Evolutionary conservation across 495 filamentous ascomycete species (phyloP), one percentile per base, ranked within the genome.

Genomic region (Penicillium angulare): DNA sequence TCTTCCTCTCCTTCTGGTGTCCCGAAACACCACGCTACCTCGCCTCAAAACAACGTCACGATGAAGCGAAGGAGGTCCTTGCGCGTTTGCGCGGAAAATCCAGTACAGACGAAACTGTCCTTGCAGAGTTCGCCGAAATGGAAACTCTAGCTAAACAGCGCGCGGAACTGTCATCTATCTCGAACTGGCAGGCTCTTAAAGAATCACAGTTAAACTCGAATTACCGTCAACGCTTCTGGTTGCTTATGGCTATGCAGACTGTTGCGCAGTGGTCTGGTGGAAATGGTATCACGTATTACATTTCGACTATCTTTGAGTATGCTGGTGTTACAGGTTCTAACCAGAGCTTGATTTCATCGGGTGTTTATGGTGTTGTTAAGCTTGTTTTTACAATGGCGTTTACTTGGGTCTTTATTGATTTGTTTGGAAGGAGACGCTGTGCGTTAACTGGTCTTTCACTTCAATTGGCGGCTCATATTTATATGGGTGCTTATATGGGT

Each of bases 231-330:
- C 68, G 74, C 15, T 77, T 75, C 65, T 73, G 72, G 68, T 61
- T 77, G 31, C 50, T 74, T 3, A 70, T 75, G 43, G 45, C 64
- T 21, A 73, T 77, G 66, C 74, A 77, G 42, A 75, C 68, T 3
- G 62, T 76, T 40, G 61, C 68, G 1, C 74, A 77, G 50, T 77
- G 73, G 73, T 70, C 69, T 7, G 74, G 74, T 12, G 73, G 74
- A 3, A 77, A 76, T 48, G 74, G 74, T 10, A 76, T 76, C 50
- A 76, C 74, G 3, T 77, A 73, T 56, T 77, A 76, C 33, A 63
- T 77, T 12, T 63, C 73, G 0, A 65, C 36, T 9, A 73, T 76
- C 52, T 76, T 76, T 56, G 15, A 55, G 51, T 71, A 68, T 38
- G 71, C 73, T 17, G 69, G 71, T 24, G 47, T 76, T 24, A 54